These are phyloP conservation scores for Leptomonas seymouri DNA, from an alignment of 208 protist species.

Conservation along the genomic window DNA sequence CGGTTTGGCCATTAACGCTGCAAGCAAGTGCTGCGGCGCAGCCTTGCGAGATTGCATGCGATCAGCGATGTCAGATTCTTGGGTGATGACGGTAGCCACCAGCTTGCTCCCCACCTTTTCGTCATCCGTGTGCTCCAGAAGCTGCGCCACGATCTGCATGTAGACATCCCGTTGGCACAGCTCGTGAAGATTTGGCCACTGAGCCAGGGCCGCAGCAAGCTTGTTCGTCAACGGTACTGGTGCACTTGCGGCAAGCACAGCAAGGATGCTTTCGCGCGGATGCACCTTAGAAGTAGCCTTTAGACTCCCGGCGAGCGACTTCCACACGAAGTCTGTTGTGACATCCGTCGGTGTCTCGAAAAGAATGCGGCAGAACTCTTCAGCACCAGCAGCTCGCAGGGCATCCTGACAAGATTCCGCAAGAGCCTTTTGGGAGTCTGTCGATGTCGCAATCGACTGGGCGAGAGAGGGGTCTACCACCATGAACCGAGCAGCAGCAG, in stretches of 20 bases:
- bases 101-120: constrained; percentile 39
- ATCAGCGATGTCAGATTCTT: constrained; percentile 51
- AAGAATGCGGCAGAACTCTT: constrained; percentile 29
- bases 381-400: constrained; percentile 6
- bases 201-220: constrained; percentile 36
- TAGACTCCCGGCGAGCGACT: constrained; percentile 22
- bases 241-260: constrained; percentile 45
- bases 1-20: constrained; percentile 45
- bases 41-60: constrained; percentile 54
- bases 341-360: constrained; percentile 17
- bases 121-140: constrained; percentile 47
- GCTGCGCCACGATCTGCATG: constrained; percentile 45
- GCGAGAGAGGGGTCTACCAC: constrained; percentile 50
- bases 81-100: constrained; percentile 39
- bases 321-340: constrained; percentile 48
- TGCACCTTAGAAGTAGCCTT: constrained; percentile 22
- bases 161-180: constrained; percentile 47
- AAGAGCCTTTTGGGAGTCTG: constrained; percentile 36
- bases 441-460: constrained; percentile 18
- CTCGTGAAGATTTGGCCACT: constrained; percentile 57
- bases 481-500: constrained; percentile 60
- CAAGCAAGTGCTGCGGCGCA: constrained; percentile 60
- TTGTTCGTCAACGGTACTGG: constrained; percentile 32
- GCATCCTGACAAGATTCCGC: constrained; percentile 21
- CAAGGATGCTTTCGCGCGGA: constrained; percentile 47